phyloP scores from a whole-genome alignment of 331 rosid genomes.

The Pyracantha coccinea region DNA sequence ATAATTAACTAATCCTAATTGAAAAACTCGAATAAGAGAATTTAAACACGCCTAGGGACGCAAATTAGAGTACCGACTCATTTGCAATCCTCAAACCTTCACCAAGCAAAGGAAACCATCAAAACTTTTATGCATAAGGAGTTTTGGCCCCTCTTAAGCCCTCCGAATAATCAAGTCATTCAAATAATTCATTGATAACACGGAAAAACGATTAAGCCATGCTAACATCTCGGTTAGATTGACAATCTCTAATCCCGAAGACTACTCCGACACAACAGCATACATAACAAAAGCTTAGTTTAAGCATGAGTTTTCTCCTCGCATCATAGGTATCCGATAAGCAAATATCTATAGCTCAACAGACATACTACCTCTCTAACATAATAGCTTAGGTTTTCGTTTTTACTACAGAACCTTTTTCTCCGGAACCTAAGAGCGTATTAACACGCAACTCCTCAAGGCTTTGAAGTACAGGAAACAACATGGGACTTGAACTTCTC shows the following conservation, averaged over 20 bases:
- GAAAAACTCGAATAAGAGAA: no score
- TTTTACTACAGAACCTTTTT: background rate
- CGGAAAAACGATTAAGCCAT: no score
- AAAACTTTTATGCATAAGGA: background rate
- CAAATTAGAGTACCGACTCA: no score
- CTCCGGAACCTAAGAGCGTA: background rate
- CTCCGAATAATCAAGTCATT: background rate
- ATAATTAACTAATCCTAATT: no score
- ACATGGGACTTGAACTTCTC: constrained; percentile 96
- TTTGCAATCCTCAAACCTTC: no score
- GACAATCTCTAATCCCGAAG: background rate
- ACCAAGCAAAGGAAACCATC: no score
- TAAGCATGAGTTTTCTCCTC: background rate
- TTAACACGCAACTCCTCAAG: constrained; percentile 15
- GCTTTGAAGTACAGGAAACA: constrained; percentile 68
- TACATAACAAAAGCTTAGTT: background rate
- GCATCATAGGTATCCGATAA: background rate
- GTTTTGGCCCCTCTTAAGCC: background rate
- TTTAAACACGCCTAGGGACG: no score
- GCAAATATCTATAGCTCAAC: background rate
- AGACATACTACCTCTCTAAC: background rate
- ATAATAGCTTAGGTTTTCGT: background rate
- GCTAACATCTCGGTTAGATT: background rate
- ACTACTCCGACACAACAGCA: background rate
- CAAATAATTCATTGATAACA: no score